Conservation (phyloP, 192 early-diverging fungal species). For the Coemansia sp. region DNA sequence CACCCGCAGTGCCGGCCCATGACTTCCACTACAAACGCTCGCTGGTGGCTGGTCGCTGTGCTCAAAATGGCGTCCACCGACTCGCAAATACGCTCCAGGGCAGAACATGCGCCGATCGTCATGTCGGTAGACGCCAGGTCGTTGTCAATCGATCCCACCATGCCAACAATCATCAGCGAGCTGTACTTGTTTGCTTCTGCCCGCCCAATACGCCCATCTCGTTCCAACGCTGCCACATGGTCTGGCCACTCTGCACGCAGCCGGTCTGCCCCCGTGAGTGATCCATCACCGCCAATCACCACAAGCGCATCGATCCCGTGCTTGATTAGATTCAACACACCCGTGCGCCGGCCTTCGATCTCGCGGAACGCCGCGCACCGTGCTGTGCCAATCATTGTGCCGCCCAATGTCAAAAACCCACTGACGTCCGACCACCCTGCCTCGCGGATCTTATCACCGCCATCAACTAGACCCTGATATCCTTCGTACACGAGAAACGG, state of each 20-base stretch:
- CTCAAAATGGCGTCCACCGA: constrained; percentile 88
- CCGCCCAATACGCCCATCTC: constrained; percentile 56
- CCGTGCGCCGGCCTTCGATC: constrained; percentile 78
- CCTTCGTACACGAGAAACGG: constrained; percentile 94
- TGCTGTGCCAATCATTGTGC: constrained; percentile 93
- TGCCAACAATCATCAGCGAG: constrained; percentile 88
- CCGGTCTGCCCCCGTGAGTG: constrained; percentile 91
- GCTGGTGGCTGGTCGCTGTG: constrained; percentile 90
- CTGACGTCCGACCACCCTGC: constrained; percentile 90
- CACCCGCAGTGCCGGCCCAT: constrained; percentile 99
- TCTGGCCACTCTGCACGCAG: constrained; percentile 90
- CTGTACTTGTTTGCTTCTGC: constrained; percentile 63
- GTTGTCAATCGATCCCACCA: constrained; percentile 98
- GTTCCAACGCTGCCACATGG: constrained; percentile 73
- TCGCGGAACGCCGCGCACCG: constrained; percentile 84
- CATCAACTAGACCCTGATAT: constrained; percentile 94
- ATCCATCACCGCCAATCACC: constrained; percentile 96
- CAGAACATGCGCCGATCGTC: constrained; percentile 93
- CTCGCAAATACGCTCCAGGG: constrained; percentile 95
- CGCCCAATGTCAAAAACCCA: constrained; percentile 82
- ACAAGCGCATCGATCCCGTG: constrained; percentile 93
- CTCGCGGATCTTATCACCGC: constrained; percentile 80
- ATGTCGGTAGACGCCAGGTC: constrained; percentile 88
- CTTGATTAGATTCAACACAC: constrained; percentile 81
- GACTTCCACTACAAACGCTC: constrained; percentile 97